Base-by-base conservation (phyloP, 257 asterid genomes). In the Capsicum chinense region DNA sequence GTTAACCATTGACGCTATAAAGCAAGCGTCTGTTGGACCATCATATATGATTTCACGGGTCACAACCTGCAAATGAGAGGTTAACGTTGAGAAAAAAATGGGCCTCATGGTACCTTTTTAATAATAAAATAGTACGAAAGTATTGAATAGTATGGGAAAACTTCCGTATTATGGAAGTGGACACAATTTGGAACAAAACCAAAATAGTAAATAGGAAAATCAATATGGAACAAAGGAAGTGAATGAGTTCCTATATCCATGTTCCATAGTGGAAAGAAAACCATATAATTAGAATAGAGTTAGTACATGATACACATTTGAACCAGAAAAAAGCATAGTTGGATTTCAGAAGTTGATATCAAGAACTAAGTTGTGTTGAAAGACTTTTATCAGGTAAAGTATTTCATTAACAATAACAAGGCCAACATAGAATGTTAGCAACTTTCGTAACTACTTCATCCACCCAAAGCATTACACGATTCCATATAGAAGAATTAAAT, bases 1-100 rank as follows among this genome's bases (percentile, higher is more conserved):
- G 80, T 92, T 92, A 78, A 96, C 91, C 89, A 94, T 83, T 54
- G 94, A 92, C 70, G 88, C 89, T 83, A 89, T 84, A 85, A 86
- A 90, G 80, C 89, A 88, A 84, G 87, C 48, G 90, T 92, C 95
- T 58, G 88, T 88, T 71, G 89, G 86, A 62, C 93, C 94, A 81
- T 87, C 86, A 83, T 89, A 90, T 84, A 92, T 92, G 56, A 97
- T 93, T 85, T 92, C 95, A 42, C 94, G 98, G 85, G 90, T 89
- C 67, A 94, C 98, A 87, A 93, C 88, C 99, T 96, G 95, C 86
- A 84, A 79, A 79, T 70, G 84, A 81, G 57, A 96, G 81, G 85
- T 3, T 68, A 37, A 66, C 19, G 4, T 66, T 66, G 48, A 66
- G 73, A 66, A 66, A 66, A 42, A 15, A 33, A 13, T 66, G 73